These are phyloP conservation scores for Podila epigama DNA, from an alignment of 192 early-diverging fungal species.

Conservation along the genomic window DNA sequence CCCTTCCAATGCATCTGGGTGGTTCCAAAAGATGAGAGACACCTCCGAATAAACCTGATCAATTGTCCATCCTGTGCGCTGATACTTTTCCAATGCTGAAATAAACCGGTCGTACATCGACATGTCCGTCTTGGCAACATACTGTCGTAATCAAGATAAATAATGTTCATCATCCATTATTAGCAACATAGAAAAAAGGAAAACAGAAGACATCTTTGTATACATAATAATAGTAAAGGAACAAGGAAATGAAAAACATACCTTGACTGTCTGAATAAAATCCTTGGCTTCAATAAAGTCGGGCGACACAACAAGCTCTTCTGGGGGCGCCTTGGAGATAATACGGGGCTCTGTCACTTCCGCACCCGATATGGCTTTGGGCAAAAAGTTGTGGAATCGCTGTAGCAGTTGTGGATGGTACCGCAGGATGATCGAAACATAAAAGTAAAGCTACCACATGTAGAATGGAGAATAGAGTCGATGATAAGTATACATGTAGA, in stretches of 20 bases:
- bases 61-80: slow-evolving; percentile 43
- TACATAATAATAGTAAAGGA: too few species aligned
- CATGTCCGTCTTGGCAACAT: slow-evolving; percentile 35
- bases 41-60: slow-evolving; percentile 51
- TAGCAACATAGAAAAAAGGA: too few species aligned
- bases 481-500: background rate
- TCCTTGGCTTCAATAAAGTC: slow-evolving; percentile 49
- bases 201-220: too few species aligned
- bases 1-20: slow-evolving; percentile 38
- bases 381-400: slow-evolving; percentile 41
- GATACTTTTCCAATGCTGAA: slow-evolving; percentile 45
- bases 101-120: slow-evolving; percentile 49
- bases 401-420: slow-evolving; percentile 46
- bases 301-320: slow-evolving; percentile 42
- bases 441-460: slow-evolving; percentile 36
- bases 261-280: slow-evolving; percentile 48
- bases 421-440: slow-evolving; percentile 41
- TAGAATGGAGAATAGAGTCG: background rate
- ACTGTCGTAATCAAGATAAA: background rate
- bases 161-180: background rate
- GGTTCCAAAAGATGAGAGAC: slow-evolving; percentile 49
- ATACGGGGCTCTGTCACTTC: slow-evolving; percentile 32
- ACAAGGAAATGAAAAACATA: slow-evolving; percentile 7
- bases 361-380: slow-evolving; percentile 6
- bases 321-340: slow-evolving; percentile 46